Evolutionary conservation across 2,329 filamentous ascomycete genomes (phyloP).

Genomic region (Leptographium flavum): DNA sequence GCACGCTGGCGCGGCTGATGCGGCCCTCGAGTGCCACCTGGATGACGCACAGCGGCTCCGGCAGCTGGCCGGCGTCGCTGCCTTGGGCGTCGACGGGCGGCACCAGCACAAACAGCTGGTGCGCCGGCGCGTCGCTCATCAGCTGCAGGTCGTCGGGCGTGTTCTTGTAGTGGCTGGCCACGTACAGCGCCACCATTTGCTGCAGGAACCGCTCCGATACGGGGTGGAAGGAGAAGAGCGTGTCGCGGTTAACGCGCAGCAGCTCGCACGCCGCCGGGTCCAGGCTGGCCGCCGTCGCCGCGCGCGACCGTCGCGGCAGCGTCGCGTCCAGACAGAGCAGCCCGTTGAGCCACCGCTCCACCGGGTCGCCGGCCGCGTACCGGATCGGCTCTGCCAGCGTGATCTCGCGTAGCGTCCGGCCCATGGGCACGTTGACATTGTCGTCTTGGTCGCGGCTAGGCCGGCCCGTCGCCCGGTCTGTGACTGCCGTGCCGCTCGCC

Average conservation of each 20-base stretch:
- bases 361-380: conserved; percentile 78
- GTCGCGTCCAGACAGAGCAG: conserved; percentile 90
- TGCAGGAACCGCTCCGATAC: conserved; percentile 95
- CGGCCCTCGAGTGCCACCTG: conserved; percentile 90
- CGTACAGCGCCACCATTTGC: conserved; percentile 95
- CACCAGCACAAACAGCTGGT: conserved; percentile 89
- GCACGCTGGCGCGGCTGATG: conserved; percentile 83
- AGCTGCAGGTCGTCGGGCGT: conserved; percentile 95
- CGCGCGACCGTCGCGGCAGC: conserved; percentile 58
- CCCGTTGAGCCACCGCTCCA: conserved; percentile 94
- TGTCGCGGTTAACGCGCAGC: conserved; percentile 89
- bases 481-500: conserved; percentile 39
- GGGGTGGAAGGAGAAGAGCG: conserved; percentile 93
- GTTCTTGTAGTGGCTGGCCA: conserved; percentile 96
- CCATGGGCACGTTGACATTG: conserved; percentile 36
- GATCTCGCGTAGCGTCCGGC: conserved; percentile 70
- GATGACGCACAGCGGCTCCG: conserved; percentile 87
- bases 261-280: conserved; percentile 87
- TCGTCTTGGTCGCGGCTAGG: conserved; percentile 45
- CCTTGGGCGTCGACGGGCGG: conserved; percentile 68
- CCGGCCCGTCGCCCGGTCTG: conserved; percentile 71
- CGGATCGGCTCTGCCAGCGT: conserved; percentile 88
- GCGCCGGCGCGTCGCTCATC: conserved; percentile 93
- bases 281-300: conserved; percentile 49
- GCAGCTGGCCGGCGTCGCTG: conserved; percentile 60